Evolutionary conservation across 768 basidiomycete species (phyloP).

Genomic region (Boletellus sp.): DNA sequence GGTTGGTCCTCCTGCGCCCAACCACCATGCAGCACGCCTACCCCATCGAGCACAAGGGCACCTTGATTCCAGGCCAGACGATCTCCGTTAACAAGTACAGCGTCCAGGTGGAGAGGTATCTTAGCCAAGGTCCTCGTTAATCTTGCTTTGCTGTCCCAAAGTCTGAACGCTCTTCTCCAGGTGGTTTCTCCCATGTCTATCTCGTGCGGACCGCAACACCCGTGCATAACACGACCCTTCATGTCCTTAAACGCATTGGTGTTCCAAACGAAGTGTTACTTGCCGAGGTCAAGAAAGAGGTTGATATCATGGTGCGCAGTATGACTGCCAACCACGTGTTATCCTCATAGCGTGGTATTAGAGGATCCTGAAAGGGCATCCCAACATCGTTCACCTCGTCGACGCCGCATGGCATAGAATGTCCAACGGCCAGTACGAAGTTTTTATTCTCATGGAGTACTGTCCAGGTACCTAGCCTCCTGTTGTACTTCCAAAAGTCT

Average conservation of each 20-base stretch:
- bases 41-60: conserved; percentile 51
- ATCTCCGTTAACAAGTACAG: conserved; percentile 86
- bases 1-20: conserved; percentile 1
- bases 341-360: conserved; percentile 38
- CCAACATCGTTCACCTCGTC: conserved; percentile 93
- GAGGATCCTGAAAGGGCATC: conserved; percentile 89
- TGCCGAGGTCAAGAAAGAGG: conserved; percentile 93
- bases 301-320: conserved; percentile 90
- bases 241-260: conserved; percentile 96
- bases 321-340: conserved; percentile 7
- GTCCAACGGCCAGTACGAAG: conserved; percentile 83
- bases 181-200: conserved; percentile 98
- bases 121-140: conserved; percentile 75
- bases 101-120: conserved; percentile 91
- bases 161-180: conserved; percentile 38
- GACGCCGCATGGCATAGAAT: conserved; percentile 90
- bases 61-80: conserved; percentile 76
- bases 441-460: conserved; percentile 99
- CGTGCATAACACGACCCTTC: conserved; percentile 87
- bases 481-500: conserved; percentile 4
- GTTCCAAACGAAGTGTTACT: conserved; percentile 88
- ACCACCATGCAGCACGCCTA: conserved; percentile 39
- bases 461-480: conserved; percentile 63
- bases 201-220: conserved; percentile 84
- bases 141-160: conserved; percentile 5